phyloP scores from a whole-genome alignment of 2,329 filamentous ascomycete genomes.

The Aureobasidium leucospermi region DNA sequence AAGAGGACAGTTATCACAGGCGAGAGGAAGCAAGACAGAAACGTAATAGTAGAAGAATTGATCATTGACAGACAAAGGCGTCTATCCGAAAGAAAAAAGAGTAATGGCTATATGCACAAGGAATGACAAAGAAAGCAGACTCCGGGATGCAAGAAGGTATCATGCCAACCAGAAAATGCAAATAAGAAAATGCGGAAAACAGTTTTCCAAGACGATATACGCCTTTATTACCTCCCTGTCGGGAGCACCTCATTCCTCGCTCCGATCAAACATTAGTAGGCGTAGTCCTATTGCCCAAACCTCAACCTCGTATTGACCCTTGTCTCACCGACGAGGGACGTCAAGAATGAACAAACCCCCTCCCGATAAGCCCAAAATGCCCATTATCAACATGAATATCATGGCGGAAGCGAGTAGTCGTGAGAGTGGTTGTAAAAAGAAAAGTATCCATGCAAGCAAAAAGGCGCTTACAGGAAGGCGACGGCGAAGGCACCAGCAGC shows the following conservation, averaged over 20 bases:
- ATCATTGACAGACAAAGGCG: background rate
- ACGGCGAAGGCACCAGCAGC: slow-evolving; percentile 25
- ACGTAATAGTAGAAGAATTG: background rate
- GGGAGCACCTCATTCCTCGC: background rate
- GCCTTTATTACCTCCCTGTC: slow-evolving; percentile 11
- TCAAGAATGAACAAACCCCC: background rate
- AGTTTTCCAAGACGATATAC: background rate
- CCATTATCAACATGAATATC: slow-evolving; percentile 15
- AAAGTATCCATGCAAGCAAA: background rate
- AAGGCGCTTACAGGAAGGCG: slow-evolving; percentile 24
- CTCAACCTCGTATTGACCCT: background rate
- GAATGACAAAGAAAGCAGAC: slow-evolving; percentile 6
- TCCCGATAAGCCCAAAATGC: background rate
- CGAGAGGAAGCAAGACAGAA: background rate
- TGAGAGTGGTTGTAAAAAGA: background rate
- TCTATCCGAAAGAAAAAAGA: background rate
- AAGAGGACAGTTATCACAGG: background rate
- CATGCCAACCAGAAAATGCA: slow-evolving; percentile 10
- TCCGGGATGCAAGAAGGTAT: slow-evolving; percentile 12
- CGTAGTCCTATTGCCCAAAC: slow-evolving; percentile 8
- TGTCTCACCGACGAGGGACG: background rate
- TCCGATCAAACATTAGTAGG: slow-evolving; percentile 11
- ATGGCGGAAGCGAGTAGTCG: background rate
- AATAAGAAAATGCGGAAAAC: background rate
- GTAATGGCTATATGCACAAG: slow-evolving; percentile 13